A percentile compares a stretch with the other conserved stretches of the same genome.
Conservation (phyloP, 768 basidiomycete species). For the Mycena leptocephala region DNA sequence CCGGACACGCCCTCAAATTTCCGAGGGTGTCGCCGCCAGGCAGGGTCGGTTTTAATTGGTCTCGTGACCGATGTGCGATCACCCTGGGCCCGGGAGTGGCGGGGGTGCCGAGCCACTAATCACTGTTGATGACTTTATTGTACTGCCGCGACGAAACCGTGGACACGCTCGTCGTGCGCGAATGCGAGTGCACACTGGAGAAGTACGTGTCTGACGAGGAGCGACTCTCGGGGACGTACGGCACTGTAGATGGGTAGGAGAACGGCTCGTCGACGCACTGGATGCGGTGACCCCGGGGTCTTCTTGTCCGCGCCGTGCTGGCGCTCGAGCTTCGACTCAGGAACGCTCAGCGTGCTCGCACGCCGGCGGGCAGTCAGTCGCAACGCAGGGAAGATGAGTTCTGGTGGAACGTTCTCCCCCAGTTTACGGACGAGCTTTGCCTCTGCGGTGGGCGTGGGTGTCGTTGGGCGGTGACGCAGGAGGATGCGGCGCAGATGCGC, state of each 20-base stretch:
- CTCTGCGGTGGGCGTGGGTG: background rate
- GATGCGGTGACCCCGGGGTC: background rate
- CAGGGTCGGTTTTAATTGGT: too few species aligned
- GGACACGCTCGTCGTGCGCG: background rate
- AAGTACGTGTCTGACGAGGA: background rate
- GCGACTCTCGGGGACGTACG: background rate
- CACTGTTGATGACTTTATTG: too few species aligned
- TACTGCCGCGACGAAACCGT: background rate
- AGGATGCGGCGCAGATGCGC: too few species aligned
- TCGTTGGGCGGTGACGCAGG: too few species aligned
- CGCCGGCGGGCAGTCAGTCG: background rate
- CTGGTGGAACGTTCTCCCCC: conserved; percentile 10
- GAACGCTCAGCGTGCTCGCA: background rate
- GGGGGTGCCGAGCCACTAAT: background rate
- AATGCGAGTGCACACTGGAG: background rate
- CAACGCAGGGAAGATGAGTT: background rate
- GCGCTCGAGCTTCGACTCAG: background rate
- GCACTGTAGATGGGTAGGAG: background rate
- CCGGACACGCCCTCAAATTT: too few species aligned
- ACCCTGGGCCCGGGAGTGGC: background rate
- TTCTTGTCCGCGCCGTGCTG: background rate
- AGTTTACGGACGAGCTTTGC: conserved; percentile 3
- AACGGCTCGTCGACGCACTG: background rate
- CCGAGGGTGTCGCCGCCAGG: too few species aligned
- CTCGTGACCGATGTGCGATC: too few species aligned